Conservation (phyloP, 2,329 filamentous ascomycete species). For the Colletotrichum sp. region DNA sequence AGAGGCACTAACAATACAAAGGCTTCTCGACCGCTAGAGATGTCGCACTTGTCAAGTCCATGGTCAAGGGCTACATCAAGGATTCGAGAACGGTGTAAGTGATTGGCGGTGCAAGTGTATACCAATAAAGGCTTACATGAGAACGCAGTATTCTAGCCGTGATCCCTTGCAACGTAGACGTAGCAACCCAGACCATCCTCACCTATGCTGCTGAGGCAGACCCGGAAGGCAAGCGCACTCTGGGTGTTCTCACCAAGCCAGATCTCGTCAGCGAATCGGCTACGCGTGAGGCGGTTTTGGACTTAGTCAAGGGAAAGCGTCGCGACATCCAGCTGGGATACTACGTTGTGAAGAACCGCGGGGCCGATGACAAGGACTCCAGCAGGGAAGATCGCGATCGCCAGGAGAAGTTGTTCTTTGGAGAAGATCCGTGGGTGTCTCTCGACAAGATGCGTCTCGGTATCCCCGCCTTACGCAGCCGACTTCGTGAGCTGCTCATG, state of each 20-base stretch:
- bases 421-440: slow-evolving; percentile 12
- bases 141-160: slow-evolving; percentile 32
- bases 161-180: slow-evolving; percentile 42
- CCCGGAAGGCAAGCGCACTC: slow-evolving; percentile 42
- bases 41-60: slow-evolving; percentile 18
- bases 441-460: slow-evolving; percentile 28
- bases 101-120: too few relatives aligned
- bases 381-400: not conserved
- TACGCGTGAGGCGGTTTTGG: slow-evolving; percentile 17
- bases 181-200: slow-evolving; percentile 46
- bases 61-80: slow-evolving; percentile 47
- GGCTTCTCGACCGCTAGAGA: slow-evolving; percentile 35
- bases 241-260: slow-evolving; percentile 53
- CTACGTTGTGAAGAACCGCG: slow-evolving; percentile 28
- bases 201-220: slow-evolving; percentile 42
- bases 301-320: slow-evolving; percentile 21
- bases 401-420: not conserved
- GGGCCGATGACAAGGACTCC: slow-evolving; percentile 23
- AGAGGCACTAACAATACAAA: not conserved
- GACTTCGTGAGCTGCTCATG: slow-evolving; percentile 28
- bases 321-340: slow-evolving; percentile 26
- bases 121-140: too few relatives aligned
- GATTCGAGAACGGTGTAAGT: slow-evolving; percentile 49
- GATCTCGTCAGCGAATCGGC: slow-evolving; percentile 39
- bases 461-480: slow-evolving; percentile 24